Evolutionary conservation across 257 asterid genomes (phyloP).

Genomic region (Primulina eburnea): DNA sequence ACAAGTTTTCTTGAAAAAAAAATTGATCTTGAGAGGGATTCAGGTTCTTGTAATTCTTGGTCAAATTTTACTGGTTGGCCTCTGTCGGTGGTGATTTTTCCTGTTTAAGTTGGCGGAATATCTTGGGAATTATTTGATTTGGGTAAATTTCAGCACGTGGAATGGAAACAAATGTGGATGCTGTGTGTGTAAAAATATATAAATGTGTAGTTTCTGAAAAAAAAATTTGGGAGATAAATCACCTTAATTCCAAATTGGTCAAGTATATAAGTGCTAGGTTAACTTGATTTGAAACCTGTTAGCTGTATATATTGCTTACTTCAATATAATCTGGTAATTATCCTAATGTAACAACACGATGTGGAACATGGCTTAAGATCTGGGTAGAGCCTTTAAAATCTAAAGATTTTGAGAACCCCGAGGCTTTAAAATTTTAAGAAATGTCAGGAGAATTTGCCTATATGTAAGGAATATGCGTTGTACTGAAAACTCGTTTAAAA

Average conservation of each 20-base stretch:
- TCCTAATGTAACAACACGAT: not conserved
- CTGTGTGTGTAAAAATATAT: conserved; percentile 9
- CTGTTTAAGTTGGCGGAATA: conserved; percentile 17
- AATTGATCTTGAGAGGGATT: conserved; percentile 20
- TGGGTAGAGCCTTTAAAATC: not conserved
- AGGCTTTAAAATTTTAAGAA: not conserved
- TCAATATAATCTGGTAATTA: conserved; percentile 15
- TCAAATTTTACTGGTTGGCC: not conserved
- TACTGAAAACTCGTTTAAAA: not conserved
- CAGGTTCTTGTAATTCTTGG: not conserved
- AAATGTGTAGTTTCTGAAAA: conserved; percentile 18
- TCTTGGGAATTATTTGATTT: not conserved
- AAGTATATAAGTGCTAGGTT: conserved; percentile 21
- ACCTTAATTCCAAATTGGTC: conserved; percentile 9
- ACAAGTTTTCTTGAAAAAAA: conserved; percentile 4
- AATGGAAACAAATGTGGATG: not conserved
- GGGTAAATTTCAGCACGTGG: conserved; percentile 10
- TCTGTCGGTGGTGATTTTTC: conserved; percentile 21
- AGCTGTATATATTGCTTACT: conserved; percentile 11
- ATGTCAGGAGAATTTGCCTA: not conserved
- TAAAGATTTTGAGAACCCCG: not conserved
- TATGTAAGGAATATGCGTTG: not conserved
- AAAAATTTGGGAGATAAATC: conserved; percentile 18
- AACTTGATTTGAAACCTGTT: conserved; percentile 14
- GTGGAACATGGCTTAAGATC: not conserved